Base-by-base conservation (phyloP, 306 rosid species). In the Trifolium repens region DNA sequence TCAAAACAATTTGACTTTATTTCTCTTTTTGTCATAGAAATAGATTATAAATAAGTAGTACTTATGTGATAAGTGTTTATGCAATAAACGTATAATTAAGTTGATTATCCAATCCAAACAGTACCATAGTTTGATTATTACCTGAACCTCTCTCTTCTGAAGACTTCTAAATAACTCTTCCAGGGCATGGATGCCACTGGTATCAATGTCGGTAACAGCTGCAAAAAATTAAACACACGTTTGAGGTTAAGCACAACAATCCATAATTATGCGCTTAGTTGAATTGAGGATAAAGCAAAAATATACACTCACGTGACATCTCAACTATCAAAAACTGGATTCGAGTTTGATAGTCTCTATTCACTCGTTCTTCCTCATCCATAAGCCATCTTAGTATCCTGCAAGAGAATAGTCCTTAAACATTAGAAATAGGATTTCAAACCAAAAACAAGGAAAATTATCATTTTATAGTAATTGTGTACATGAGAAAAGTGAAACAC, bases 141-240 rank as follows among this genome's bases (percentile, higher is more conserved):
- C 97, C 94, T 94, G 90, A 71, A 91, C 50, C 42, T 84, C 89
- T 91, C 97, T 81, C 84, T 91, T 94, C 32, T 81, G 87, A 82
- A 94, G 98, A 86, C 90, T 90, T 68, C 88, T 82, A 44, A 79
- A 44, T 43, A 94, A 80, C 81, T 94, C 98, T 82, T 91, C 94
- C 27, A 94, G 81, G 66, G 98, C 94, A 82, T 89, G 96, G 80
- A 94, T 94, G 70, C 98, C 98, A 68, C 98, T 94, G 42, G 98
- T 94, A 81, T 94, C 98, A 5, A 94, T 90, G 78, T 94, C 98
- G 3, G 94, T 94, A 69, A 94, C 98, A 3, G 98, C 98, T 94
- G 81, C 70, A 85, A 77, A 17, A 35, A 67, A 81, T 39, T 27
- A 79, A 15, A 35, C 60, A 54, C 8, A 24, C 34, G 40, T 76